Evolutionary conservation across 257 asterid species (phyloP).

Genomic region (Catharanthus roseus): DNA sequence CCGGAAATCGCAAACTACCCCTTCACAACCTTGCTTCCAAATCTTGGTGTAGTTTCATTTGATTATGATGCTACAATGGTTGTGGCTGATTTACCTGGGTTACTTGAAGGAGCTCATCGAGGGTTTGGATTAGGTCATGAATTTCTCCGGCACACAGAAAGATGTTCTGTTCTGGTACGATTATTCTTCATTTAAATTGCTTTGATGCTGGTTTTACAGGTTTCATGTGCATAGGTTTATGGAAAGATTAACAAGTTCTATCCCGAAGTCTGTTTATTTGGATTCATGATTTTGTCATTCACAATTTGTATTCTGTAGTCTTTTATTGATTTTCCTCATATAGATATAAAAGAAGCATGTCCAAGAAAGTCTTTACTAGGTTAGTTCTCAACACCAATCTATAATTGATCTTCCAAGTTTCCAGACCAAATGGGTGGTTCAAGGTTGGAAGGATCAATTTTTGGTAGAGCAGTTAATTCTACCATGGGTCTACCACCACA

Average conservation of each 20-base stretch:
- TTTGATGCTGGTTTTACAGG: background rate
- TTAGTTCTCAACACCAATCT: background rate
- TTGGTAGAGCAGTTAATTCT: background rate
- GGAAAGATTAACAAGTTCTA: background rate
- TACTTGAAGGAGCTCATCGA: conserved; percentile 93
- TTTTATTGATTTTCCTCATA: background rate
- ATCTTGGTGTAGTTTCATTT: conserved; percentile 92
- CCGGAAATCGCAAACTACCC: conserved; percentile 92
- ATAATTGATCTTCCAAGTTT: background rate
- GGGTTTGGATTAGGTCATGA: conserved; percentile 98
- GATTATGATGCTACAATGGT: conserved; percentile 80
- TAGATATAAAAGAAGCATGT: background rate
- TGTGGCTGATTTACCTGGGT: conserved; percentile 94
- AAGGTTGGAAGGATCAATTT: too few relatives aligned
- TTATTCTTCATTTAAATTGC: background rate
- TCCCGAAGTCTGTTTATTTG: background rate
- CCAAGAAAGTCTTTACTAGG: background rate
- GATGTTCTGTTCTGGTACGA: conserved; percentile 89
- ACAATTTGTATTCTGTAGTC: background rate
- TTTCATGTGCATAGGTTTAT: background rate
- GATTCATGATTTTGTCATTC: background rate
- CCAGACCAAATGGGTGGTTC: background rate
- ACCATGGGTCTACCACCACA: background rate
- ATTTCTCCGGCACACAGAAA: conserved; percentile 90
- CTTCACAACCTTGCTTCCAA: conserved; percentile 97